Evolutionary conservation across 164 flowering plant species (phyloP).

Genomic region (Vitis cinerea): DNA sequence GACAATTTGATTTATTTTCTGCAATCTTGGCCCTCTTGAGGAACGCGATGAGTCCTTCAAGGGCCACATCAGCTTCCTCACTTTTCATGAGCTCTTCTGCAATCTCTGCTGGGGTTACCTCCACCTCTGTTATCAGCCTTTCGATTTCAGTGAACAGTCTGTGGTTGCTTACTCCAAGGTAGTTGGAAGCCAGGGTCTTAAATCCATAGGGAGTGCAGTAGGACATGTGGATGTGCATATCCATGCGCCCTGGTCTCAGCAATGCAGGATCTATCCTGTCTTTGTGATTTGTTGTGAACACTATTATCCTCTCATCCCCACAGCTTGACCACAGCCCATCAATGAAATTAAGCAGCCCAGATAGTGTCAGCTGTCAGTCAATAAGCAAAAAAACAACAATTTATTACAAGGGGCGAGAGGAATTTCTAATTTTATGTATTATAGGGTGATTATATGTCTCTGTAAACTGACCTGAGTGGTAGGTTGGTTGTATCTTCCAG

Average conservation of each 20-base stretch:
- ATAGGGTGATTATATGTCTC: no score
- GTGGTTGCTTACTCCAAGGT: constrained; percentile 10
- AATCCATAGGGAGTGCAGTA: constrained; percentile 20
- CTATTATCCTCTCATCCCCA: constrained; percentile 31
- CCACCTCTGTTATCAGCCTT: constrained; percentile 8
- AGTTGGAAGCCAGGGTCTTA: constrained; percentile 21
- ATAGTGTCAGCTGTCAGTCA: constrained; percentile 18
- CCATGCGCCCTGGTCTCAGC: constrained; percentile 31
- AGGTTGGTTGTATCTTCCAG: background rate
- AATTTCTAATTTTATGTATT: background rate
- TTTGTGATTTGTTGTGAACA: constrained; percentile 27
- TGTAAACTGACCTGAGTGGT: constrained; percentile 13
- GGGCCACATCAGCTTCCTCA: constrained; percentile 13
- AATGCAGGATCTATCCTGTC: constrained; percentile 28
- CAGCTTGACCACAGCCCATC: constrained; percentile 34
- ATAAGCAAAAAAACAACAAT: no score
- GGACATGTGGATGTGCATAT: constrained; percentile 30
- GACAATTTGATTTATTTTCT: background rate
- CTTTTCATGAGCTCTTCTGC: constrained; percentile 30
- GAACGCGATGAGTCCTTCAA: constrained; percentile 10
- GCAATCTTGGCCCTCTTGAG: background rate
- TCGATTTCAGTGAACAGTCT: constrained; percentile 6
- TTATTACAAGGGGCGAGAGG: background rate
- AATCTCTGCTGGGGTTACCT: constrained; percentile 28
- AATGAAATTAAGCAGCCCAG: constrained; percentile 26